These are phyloP conservation scores for Poteriospumella lacustris DNA, from an alignment of 108 stramenopile species.

Conservation along the genomic window DNA sequence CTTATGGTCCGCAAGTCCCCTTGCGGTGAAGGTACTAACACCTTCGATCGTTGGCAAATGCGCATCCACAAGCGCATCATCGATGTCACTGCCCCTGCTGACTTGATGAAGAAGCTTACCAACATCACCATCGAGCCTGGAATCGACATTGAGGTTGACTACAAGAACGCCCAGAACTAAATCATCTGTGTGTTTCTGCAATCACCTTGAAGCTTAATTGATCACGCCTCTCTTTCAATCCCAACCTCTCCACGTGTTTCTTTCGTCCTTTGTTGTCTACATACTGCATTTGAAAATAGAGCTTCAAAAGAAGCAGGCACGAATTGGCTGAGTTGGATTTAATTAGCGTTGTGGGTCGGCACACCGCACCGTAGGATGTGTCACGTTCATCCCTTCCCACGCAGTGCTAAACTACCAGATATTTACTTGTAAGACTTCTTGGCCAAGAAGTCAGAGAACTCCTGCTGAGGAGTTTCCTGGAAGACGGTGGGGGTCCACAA, in stretches of 20 bases:
- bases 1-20: slow-evolving; percentile 99
- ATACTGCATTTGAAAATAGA: too few species aligned
- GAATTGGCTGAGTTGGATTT: too few species aligned
- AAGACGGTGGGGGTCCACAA: slow-evolving; percentile 89
- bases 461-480: slow-evolving; percentile 80
- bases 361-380: slow-evolving; percentile 30
- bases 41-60: slow-evolving; percentile 92
- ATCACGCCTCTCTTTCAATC: too few species aligned
- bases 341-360: too few species aligned
- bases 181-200: too few species aligned
- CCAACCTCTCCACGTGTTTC: too few species aligned
- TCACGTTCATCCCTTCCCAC: background rate
- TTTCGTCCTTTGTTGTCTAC: too few species aligned
- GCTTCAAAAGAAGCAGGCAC: too few species aligned
- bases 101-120: slow-evolving; percentile 97
- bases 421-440: slow-evolving; percentile 58
- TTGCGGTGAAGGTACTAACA: slow-evolving; percentile 98
- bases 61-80: slow-evolving; percentile 99
- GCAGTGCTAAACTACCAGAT: background rate
- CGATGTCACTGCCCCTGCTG: slow-evolving; percentile 88
- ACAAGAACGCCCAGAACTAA: too few species aligned
- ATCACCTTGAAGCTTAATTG: too few species aligned
- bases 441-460: slow-evolving; percentile 97
- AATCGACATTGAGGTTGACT: slow-evolving; percentile 94
- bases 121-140: slow-evolving; percentile 96